phyloP scores from a whole-genome alignment of 768 basidiomycete genomes.

The Auriscalpium microsporum region DNA sequence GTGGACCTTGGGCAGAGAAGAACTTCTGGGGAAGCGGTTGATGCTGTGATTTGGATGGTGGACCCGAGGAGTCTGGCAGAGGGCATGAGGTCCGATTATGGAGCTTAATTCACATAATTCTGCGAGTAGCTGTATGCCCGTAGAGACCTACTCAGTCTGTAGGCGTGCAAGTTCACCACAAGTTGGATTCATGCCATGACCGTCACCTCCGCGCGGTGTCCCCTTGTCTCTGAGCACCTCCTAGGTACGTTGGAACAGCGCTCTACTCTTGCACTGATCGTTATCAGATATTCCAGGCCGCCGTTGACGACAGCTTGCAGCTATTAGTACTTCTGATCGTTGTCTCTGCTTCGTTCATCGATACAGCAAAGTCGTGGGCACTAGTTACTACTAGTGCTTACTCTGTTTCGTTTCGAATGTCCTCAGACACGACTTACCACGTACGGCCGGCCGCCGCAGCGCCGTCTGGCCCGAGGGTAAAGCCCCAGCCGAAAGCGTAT shows the following conservation, averaged over 20 bases:
- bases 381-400: not conserved
- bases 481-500: slow-evolving; percentile 39
- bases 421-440: not conserved
- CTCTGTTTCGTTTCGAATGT: not conserved
- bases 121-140: no score
- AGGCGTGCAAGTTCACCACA: no score
- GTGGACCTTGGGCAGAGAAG: slow-evolving; percentile 3
- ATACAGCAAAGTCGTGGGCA: not conserved
- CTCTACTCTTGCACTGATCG: no score
- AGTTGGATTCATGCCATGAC: no score
- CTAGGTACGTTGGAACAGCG: no score
- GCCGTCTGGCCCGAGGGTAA: slow-evolving; percentile 21
- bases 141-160: no score
- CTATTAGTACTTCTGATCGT: not conserved
- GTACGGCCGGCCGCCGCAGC: not conserved
- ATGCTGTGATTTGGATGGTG: slow-evolving; percentile 60
- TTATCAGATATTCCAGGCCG: no score
- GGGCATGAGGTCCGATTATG: slow-evolving; percentile 31
- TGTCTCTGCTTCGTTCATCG: not conserved
- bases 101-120: no score
- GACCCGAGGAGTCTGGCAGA: slow-evolving; percentile 79
- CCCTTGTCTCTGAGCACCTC: no score
- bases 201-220: no score
- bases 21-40: slow-evolving; percentile 12
- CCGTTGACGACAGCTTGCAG: no score